phyloP scores from a whole-genome alignment of 768 basidiomycete genomes.

The Jaapia argillacea region DNA sequence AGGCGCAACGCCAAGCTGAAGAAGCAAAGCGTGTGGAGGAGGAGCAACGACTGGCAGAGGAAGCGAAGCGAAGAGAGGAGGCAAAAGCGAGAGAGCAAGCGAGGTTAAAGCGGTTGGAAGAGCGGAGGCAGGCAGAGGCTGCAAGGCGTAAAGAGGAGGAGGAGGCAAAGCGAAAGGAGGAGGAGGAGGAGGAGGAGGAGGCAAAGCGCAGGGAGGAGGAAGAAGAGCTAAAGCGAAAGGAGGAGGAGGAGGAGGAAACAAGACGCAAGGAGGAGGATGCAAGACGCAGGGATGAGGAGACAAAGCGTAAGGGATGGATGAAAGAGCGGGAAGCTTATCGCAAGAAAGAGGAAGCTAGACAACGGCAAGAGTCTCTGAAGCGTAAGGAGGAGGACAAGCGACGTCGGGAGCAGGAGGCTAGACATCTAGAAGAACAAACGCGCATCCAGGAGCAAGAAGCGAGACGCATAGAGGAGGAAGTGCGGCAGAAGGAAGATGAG shows the following conservation, averaged over 20 bases:
- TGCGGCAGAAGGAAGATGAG: constrained; percentile 20
- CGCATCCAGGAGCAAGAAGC: constrained; percentile 11
- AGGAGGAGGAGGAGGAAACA: too few species aligned
- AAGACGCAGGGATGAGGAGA: constrained; percentile 7
- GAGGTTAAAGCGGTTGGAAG: constrained; percentile 3
- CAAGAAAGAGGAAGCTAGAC: constrained; percentile 4
- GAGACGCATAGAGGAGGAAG: not conserved
- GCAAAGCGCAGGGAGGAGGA: constrained; percentile 22
- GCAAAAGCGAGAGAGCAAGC: not conserved
- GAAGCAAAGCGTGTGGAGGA: constrained; percentile 8
- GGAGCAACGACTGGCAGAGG: constrained; percentile 9
- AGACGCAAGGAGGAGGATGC: too few species aligned
- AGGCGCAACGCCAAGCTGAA: constrained; percentile 9
- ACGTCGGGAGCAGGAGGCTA: too few species aligned
- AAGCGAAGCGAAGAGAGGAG: constrained; percentile 4
- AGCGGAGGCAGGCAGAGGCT: constrained; percentile 7
- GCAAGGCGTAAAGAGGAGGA: constrained; percentile 12
- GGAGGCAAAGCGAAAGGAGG: constrained; percentile 5
- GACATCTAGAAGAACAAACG: not conserved
- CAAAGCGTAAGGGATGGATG: constrained; percentile 6
- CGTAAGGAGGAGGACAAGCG: too few species aligned
- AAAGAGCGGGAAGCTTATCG: constrained; percentile 4
- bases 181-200: constrained; percentile 5
- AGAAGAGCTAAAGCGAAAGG: constrained; percentile 19
- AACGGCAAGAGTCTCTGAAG: constrained; percentile 3